Evolutionary conservation across 805 yeast species (phyloP), one percentile per base, ranked within the genome.

Genomic region (Saturnispora bothae): DNA sequence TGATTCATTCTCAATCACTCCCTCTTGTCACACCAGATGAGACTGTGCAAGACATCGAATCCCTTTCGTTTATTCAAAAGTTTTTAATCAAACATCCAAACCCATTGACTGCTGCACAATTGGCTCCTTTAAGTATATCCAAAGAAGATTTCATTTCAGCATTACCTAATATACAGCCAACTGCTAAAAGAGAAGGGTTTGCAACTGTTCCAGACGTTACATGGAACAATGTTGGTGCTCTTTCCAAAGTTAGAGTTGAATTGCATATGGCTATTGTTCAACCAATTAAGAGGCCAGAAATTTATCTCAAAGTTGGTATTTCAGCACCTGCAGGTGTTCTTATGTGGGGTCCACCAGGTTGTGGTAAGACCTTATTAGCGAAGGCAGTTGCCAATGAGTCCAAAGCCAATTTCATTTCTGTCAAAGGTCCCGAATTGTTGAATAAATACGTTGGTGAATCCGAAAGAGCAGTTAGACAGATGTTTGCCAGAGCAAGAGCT

Each of bases 271-370:
- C 97, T 12, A 85, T 92, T 46, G 98, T 92, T 2, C 96, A 89
- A 56, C 98, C 98, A 1, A 88, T 92, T 48, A 78, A 80, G 52
- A 73, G 83, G 46, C 98, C 98, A 1, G 96, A 89, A 45, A 62
- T 89, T 16, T 92, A 83, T 54, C 78, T 76, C 45, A 76, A 78
- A 42, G 96, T 88, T 9, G 98, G 98, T 58, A 88, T 92, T 31
- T 76, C 85, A 39, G 96, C 96, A 0, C 97, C 97, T 2, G 86
- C 95, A 0, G 98, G 98, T 41, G 98, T 92, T 1, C 63, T 92
- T 19, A 71, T 92, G 68, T 92, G 98, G 98, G 98, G 98, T 0
- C 98, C 98, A 2, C 98, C 98, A 3, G 98, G 98, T 27, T 92
- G 97, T 64, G 98, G 98, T 69, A 92, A 92, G 56, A 92, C 98